phyloP scores from a whole-genome alignment of 176 grass and related monocot genomes.

The Neostapfia colusana region DNA sequence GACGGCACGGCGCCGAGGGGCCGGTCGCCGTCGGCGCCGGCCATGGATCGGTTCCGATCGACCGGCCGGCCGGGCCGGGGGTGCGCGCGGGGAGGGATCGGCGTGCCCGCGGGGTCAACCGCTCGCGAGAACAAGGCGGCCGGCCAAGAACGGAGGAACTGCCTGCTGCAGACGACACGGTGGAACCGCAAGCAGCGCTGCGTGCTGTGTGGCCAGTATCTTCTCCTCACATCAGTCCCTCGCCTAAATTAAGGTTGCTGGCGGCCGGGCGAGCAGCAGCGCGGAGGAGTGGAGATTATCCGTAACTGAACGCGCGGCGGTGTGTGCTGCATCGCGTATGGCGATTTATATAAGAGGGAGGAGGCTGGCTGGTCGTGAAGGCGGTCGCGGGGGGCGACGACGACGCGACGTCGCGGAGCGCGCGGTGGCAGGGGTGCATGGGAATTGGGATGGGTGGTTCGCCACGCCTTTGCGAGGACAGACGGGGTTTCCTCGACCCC shows the following conservation, averaged over 20 bases:
- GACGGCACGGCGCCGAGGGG: background rate
- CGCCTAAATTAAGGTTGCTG: slow-evolving; percentile 27
- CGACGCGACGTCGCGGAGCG: background rate
- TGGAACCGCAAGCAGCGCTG: no score
- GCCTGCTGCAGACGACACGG: no score
- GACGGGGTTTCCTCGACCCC: background rate
- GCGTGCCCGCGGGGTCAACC: no score
- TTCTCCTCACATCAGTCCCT: background rate
- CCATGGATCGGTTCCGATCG: slow-evolving; percentile 38
- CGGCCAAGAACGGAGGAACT: background rate
- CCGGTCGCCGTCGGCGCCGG: slow-evolving; percentile 23
- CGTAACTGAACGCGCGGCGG: background rate
- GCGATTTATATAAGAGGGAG: slow-evolving; percentile 30
- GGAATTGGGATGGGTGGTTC: no score
- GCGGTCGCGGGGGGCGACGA: no score
- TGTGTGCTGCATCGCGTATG: background rate
- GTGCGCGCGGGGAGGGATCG: background rate
- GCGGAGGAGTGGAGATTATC: background rate
- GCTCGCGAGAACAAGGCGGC: background rate
- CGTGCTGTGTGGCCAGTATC: no score
- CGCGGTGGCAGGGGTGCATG: no score
- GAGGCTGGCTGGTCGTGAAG: no score
- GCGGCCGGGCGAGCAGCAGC: background rate
- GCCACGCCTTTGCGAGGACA: no score
- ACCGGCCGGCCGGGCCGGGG: background rate